Evolutionary conservation across 2,329 filamentous ascomycete genomes (phyloP), one percentile per base, ranked within the genome.

Genomic region (Tolypocladium endophyticum): DNA sequence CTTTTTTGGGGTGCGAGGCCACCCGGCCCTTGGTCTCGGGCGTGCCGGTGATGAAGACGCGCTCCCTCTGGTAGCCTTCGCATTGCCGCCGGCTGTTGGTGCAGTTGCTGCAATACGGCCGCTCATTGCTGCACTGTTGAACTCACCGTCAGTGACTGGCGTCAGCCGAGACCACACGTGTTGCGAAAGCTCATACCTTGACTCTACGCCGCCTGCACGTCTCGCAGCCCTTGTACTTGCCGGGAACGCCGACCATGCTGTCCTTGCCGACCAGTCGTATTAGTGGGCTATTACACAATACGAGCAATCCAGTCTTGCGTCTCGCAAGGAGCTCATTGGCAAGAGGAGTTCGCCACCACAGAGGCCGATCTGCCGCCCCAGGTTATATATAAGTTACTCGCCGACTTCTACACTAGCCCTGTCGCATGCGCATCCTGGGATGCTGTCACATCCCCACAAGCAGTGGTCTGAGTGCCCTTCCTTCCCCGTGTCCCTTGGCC

Each of bases 181-280:
- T 45, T 45, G 20, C 43, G 9, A 45, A 14, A 23, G 25, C 39
- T 64, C 77, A 63, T 73, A 84, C 83, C 69, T 83, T 84, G 62
- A 86, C 83, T 69, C 84, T 77, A 57, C 83, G 74, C 35, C 76
- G 73, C 56, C 83, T 76, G 68, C 84, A 86, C 33, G 83, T 86
- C 70, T 85, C 83, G 71, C 83, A 86, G 43, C 83, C 83, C 70
- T 85, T 85, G 69, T 82, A 86, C 70, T 85, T 86, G 57, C 83
- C 83, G 43, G 82, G 78, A 60, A 86, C 83, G 58, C 83, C 83
- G 64, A 85, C 83, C 83, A 85, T 85, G 45, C 52, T 50, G 56
- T 45, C 45, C 41, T n/a, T 16, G 43, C 41, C 33, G 4, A 16
- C 25, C 45, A n/a, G 25, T n/a, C 38, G 50, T 54, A 36, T 16